Percentiles rank a stretch among this genome's conserved stretches.
Conservation (phyloP, 1,284 basidiomycete species). For the Irpex sp. region DNA sequence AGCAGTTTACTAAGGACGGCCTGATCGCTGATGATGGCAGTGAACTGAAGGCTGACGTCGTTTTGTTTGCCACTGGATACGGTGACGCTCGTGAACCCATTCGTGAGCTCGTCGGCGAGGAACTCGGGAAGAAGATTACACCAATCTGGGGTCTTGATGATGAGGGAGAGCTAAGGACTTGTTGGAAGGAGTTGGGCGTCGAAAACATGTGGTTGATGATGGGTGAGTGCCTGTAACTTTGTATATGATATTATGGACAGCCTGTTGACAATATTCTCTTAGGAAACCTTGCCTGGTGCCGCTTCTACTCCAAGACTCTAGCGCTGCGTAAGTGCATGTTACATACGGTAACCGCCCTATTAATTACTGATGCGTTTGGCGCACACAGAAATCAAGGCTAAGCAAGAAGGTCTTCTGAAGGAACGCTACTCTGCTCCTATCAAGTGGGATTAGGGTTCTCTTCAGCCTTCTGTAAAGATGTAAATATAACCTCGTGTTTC, state of each 20-base stretch:
- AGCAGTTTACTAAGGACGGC: conserved; percentile 17
- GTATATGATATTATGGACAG: too few relatives aligned
- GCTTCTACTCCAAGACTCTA: conserved; percentile 37
- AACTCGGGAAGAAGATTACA: conserved; percentile 11
- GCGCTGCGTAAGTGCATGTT: conserved; percentile 33
- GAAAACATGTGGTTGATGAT: conserved; percentile 27
- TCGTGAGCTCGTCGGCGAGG: conserved; percentile 27
- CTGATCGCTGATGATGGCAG: conserved; percentile 23
- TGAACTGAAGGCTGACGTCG: conserved; percentile 22
- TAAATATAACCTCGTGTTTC: too few relatives aligned
- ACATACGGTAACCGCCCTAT: too few relatives aligned
- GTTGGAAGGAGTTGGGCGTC: conserved; percentile 26
- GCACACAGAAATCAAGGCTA: conserved; percentile 22
- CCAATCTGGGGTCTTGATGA: conserved; percentile 16
- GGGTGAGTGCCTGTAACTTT: conserved; percentile 13
- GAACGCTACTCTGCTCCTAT: conserved; percentile 12
- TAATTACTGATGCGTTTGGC: too few relatives aligned
- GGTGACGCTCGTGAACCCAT: conserved; percentile 35
- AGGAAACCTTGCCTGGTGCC: conserved; percentile 33
- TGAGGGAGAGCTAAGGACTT: conserved; percentile 21
- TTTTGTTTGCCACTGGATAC: conserved; percentile 28
- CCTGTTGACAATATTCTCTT: not conserved
- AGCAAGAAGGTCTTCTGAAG: conserved; percentile 18
- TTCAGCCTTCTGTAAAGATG: too few relatives aligned
- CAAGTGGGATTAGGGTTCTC: not conserved